These are phyloP conservation scores for Ophiocytium majus DNA, from an alignment of 352 stramenopile species.

Conservation along the genomic window DNA sequence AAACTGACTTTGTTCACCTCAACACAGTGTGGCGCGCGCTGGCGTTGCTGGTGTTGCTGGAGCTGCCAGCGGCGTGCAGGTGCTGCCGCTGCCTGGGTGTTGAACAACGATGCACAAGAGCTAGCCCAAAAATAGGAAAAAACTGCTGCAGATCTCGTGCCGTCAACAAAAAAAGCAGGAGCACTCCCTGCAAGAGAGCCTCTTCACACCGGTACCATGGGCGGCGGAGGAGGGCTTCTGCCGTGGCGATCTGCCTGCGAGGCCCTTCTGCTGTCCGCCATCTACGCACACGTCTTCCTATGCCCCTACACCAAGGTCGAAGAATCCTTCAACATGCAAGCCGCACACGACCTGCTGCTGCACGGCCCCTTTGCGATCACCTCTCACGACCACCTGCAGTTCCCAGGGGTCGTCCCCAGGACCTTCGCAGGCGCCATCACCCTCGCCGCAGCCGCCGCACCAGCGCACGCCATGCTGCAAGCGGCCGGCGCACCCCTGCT, in stretches of 20 bases:
- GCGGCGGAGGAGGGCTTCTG: too few relatives aligned
- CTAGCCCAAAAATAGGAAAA: too few relatives aligned
- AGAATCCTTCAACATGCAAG: slow-evolving; percentile 60
- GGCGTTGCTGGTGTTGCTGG: too few relatives aligned
- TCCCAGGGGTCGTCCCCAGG: slow-evolving; percentile 94
- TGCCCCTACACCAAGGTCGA: slow-evolving; percentile 53
- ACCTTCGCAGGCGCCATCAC: slow-evolving; percentile 88
- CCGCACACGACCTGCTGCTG: slow-evolving; percentile 90
- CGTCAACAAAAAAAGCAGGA: too few relatives aligned
- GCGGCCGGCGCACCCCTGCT: neutral
- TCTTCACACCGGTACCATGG: too few relatives aligned
- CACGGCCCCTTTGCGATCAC: slow-evolving; percentile 60
- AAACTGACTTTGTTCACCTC: too few relatives aligned
- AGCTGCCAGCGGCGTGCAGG: too few relatives aligned
- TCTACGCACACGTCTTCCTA: slow-evolving; percentile 28
- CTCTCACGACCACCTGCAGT: slow-evolving; percentile 92
- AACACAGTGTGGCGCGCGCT: too few relatives aligned
- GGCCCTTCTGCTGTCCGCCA: slow-evolving; percentile 14
- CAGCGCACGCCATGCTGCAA: slow-evolving; percentile 38
- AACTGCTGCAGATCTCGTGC: too few relatives aligned
- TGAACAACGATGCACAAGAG: too few relatives aligned
- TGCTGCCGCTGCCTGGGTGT: too few relatives aligned
- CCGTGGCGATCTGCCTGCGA: slow-evolving; percentile 35
- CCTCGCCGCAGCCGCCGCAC: slow-evolving; percentile 60
- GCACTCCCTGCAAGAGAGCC: too few relatives aligned